Evolutionary conservation across 1,284 basidiomycete species (phyloP).

Genomic region (Phylloboletellus chloephorus): DNA sequence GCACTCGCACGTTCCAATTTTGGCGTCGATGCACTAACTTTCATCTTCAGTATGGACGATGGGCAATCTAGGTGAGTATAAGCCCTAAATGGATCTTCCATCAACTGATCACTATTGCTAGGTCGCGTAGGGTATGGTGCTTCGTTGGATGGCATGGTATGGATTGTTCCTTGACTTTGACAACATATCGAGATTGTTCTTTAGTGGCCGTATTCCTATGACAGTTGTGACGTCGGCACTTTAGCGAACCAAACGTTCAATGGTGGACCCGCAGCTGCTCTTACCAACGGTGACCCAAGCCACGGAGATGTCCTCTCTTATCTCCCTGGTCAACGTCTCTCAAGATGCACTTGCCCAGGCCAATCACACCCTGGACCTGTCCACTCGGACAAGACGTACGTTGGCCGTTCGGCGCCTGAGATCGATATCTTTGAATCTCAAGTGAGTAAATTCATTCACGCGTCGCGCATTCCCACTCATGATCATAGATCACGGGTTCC

Average conservation of each 20-base stretch:
- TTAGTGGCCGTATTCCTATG: conserved; percentile 49
- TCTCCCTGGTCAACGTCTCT: conserved; percentile 55
- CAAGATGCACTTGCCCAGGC: conserved; percentile 61
- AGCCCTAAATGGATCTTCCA: not conserved
- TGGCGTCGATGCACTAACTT: conserved; percentile 11
- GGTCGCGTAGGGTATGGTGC: conserved; percentile 60
- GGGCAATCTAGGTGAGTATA: conserved; percentile 51
- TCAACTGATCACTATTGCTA: conserved; percentile 7
- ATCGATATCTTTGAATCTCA: conserved; percentile 67
- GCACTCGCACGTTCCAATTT: conserved; percentile 8
- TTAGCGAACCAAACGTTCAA: conserved; percentile 45
- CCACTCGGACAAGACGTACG: conserved; percentile 43
- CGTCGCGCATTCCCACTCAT: conserved; percentile 4
- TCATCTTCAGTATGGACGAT: conserved; percentile 47
- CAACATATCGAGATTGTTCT: not conserved
- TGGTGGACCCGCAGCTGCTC: conserved; percentile 37
- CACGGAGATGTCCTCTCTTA: conserved; percentile 43
- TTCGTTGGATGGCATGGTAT: conserved; percentile 53
- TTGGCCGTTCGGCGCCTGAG: conserved; percentile 63
- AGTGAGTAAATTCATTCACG: conserved; percentile 16
- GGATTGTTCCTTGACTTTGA: not conserved
- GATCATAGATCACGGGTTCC: conserved; percentile 32
- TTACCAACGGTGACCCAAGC: conserved; percentile 35
- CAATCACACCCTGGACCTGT: conserved; percentile 64
- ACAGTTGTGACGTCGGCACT: conserved; percentile 56